phyloP scores from a whole-genome alignment of 169 alveolate species.

The Eimeria acervulina region DNA sequence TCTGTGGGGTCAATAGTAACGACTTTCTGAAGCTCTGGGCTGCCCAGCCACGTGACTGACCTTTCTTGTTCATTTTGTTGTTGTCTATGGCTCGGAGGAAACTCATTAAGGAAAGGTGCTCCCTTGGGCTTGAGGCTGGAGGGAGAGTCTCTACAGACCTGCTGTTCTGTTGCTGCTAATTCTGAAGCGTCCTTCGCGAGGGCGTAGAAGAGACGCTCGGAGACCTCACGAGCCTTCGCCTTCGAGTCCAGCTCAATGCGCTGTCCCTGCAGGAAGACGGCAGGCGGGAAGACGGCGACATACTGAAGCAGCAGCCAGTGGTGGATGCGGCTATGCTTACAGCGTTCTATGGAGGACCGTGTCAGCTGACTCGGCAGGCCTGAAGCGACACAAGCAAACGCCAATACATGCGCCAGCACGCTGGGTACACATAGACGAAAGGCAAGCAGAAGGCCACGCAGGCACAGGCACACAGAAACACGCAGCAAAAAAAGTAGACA shows the following conservation, averaged over 20 bases:
- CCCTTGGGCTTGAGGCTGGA: background rate
- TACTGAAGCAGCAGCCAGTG: slow-evolving; percentile 83
- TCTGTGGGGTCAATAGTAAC: slow-evolving; percentile 51
- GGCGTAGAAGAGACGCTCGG: slow-evolving; percentile 52
- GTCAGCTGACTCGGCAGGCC: slow-evolving; percentile 78
- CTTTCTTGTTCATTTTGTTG: slow-evolving; percentile 44
- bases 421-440: background rate
- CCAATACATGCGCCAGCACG: background rate
- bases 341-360: slow-evolving; percentile 53
- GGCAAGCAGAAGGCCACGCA: background rate
- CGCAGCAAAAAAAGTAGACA: background rate
- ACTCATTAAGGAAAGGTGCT: background rate
- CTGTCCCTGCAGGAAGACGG: slow-evolving; percentile 74
- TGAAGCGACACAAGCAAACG: background rate
- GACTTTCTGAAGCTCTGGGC: slow-evolving; percentile 65
- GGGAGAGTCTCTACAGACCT: background rate
- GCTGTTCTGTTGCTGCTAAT: slow-evolving; percentile 10
- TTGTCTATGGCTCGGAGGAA: background rate
- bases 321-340: slow-evolving; percentile 68
- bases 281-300: slow-evolving; percentile 74
- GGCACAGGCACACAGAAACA: background rate
- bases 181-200: slow-evolving; percentile 67
- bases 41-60: slow-evolving; percentile 63
- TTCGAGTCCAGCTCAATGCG: slow-evolving; percentile 72
- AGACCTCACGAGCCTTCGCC: slow-evolving; percentile 62